Percentiles rank a stretch among this genome's conserved stretches.
Evolutionary conservation across 116 monocot genomes (phyloP).

Genomic region (Papilionanthe hybrid): DNA sequence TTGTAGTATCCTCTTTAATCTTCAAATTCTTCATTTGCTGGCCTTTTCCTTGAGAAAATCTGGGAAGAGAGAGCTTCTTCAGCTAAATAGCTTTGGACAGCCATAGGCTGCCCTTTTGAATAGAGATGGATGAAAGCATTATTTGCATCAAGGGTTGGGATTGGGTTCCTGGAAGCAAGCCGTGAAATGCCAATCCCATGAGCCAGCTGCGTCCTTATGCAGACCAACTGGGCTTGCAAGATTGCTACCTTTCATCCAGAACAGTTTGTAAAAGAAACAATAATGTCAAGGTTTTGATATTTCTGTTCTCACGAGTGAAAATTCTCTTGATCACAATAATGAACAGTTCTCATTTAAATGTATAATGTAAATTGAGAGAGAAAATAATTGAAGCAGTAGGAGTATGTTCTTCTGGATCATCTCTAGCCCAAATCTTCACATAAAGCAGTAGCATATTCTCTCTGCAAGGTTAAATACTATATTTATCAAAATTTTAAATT

Average conservation of each 20-base stretch:
- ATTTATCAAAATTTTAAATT: no score
- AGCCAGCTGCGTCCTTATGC: constrained; percentile 46
- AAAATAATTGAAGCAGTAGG: no score
- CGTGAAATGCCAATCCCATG: neutral
- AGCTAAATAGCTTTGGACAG: neutral
- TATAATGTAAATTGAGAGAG: no score
- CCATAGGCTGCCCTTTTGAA: neutral
- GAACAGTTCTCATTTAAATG: no score
- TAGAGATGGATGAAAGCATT: neutral
- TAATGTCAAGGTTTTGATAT: no score
- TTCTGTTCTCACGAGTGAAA: no score
- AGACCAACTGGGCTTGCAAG: constrained; percentile 71
- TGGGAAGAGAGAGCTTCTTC: neutral
- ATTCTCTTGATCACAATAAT: no score
- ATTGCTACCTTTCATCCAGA: constrained; percentile 40
- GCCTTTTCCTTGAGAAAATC: neutral
- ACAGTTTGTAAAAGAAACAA: neutral
- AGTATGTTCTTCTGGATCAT: no score
- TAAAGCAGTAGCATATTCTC: no score
- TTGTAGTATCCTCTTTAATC: no score
- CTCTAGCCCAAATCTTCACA: no score
- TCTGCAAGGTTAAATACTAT: no score
- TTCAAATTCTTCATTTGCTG: neutral
- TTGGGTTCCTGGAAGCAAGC: neutral
- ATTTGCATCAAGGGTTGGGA: neutral